phyloP scores from a whole-genome alignment of 2,329 filamentous ascomycete genomes.

The Aspergillus sp. region DNA sequence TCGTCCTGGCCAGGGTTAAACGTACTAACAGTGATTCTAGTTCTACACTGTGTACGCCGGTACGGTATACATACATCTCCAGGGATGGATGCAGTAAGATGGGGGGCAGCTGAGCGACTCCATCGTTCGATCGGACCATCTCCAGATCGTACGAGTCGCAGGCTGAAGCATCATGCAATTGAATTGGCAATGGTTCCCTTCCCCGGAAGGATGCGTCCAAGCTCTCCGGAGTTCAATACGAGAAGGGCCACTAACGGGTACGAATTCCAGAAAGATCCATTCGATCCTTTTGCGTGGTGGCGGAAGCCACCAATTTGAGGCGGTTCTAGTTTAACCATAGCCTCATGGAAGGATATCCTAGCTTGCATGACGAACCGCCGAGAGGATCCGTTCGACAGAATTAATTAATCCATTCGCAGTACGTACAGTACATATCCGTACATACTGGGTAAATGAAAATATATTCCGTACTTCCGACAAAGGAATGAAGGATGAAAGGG shows the following conservation, averaged over 20 bases:
- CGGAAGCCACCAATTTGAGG: conserved; percentile 6
- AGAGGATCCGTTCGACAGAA: not conserved
- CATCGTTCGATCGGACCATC: not conserved
- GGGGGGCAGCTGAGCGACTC: not conserved
- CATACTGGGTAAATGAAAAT: no score
- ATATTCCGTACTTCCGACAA: not conserved
- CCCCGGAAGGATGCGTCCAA: not conserved
- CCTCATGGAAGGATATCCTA: not conserved
- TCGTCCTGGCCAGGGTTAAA: no score
- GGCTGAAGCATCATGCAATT: not conserved
- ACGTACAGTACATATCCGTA: no score
- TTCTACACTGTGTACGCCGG: no score
- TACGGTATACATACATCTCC: no score
- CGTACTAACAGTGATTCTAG: no score
- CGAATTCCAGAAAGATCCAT: conserved; percentile 9
- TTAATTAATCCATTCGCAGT: not conserved
- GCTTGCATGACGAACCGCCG: not conserved
- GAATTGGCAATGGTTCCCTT: not conserved
- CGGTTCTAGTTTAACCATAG: not conserved
- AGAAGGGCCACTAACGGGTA: not conserved
- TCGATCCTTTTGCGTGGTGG: conserved; percentile 8
- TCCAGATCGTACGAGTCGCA: not conserved
- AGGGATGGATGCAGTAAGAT: not conserved
- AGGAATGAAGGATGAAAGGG: not conserved
- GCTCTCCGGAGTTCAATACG: not conserved